These are phyloP conservation scores for Cadophora gregata DNA, from an alignment of 2,329 filamentous ascomycete species.

Conservation along the genomic window DNA sequence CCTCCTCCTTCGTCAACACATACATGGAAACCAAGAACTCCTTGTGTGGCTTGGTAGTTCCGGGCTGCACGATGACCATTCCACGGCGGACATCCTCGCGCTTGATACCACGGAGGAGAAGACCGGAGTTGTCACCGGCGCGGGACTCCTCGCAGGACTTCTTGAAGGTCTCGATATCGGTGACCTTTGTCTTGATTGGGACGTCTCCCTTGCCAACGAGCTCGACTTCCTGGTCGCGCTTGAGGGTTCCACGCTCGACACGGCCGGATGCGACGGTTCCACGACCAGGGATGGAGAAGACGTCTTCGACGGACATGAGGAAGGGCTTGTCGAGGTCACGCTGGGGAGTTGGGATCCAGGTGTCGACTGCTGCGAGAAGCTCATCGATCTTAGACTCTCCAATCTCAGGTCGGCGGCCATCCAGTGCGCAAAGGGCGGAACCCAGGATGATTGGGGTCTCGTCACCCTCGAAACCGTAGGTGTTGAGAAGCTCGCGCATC, in stretches of 20 bases:
- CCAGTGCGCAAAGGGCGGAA: conserved; percentile 92
- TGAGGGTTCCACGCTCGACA: conserved; percentile 93
- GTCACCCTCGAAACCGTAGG: conserved; percentile 97
- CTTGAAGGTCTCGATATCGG: conserved; percentile 99
- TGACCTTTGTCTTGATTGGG: conserved; percentile 97
- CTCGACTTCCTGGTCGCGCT: conserved; percentile 94
- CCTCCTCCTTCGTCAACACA: conserved; percentile 96
- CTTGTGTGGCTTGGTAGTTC: conserved; percentile 82
- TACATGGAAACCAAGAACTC: conserved; percentile 97
- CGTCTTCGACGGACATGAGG: conserved; percentile 97
- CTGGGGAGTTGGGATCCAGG: conserved; percentile 94
- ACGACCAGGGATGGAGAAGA: conserved; percentile 89
- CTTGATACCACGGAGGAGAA: conserved; percentile 93
- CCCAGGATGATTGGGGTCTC: conserved; percentile 97
- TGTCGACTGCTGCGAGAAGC: conserved; percentile 86
- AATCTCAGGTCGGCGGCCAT: conserved; percentile 86
- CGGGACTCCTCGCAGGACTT: conserved; percentile 97
- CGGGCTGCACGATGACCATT: conserved; percentile 90
- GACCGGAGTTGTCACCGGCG: conserved; percentile 97
- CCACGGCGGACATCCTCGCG: conserved; percentile 93
- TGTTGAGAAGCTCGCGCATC: conserved; percentile 94
- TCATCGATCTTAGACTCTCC: conserved; percentile 88
- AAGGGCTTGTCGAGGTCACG: conserved; percentile 98
- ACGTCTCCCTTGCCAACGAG: conserved; percentile 84
- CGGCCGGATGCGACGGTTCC: conserved; percentile 96